Base-by-base conservation (phyloP, 129 eudicot genomes). In the Heracleum sosnowskyi region DNA sequence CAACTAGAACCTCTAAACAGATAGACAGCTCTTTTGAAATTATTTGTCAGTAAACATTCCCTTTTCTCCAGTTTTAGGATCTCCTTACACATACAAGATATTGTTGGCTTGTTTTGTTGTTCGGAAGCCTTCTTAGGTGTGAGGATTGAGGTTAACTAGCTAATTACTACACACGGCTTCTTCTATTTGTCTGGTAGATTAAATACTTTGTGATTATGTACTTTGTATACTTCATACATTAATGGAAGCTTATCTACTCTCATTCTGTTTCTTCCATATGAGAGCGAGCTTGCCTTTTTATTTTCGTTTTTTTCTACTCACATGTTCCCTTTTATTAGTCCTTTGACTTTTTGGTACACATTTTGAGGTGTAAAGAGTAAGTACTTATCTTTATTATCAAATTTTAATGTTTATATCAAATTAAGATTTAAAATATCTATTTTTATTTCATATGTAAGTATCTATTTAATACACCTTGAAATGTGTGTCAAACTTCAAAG, bases 1-100 rank as follows among this genome's bases (percentile, higher is more conserved):
- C 97, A 94, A 81, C 84, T 94, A 71, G 97, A 91, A 86, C 89
- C 97, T 63, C 72, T 94, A 76, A 66, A 75, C 53, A 83, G 88
- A 86, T 94, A 91, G 91, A 66, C 74, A 69, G 44, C 33, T 73
- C 76, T 75, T 78, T 33, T 29, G 73, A 36, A 9, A 53, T 31
- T 66, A 13, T n/a, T 33, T 79, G 77, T 34, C 22, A 44, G 51
- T 78, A 17, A 78, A 72, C 63, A 78, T 74, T 72, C 42, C 28
- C 42, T 82, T 28, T 41, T 77, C 62, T 40, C 39, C 81, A 77
- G 74, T 77, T 77, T 79, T 79, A 69, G 42, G n/a, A 24, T 71
- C 28, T 71, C 76, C 51, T 40, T 71, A 42, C 44, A 37, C 51
- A 77, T 64, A 57, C 79, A 39, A 29, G 53, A 77, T 40, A 8